These are phyloP conservation scores for Xylariaceae sp. DNA, from an alignment of 2,329 filamentous ascomycete genomes.

Conservation along the genomic window DNA sequence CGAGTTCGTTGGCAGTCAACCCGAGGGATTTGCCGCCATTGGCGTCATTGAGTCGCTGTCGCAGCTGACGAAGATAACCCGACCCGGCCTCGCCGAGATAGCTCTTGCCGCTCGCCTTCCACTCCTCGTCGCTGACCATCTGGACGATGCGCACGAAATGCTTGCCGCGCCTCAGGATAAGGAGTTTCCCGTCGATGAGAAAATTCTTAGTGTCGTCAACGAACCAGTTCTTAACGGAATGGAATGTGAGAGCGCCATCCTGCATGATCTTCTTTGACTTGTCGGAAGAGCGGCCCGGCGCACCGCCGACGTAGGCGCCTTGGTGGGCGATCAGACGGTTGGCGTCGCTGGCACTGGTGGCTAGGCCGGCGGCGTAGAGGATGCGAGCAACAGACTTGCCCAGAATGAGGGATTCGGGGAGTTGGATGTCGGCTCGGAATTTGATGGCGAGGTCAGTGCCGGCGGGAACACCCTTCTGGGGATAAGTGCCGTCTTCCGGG, in stretches of 20 bases:
- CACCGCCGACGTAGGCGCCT: conserved; percentile 59
- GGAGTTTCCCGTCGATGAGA: conserved; percentile 54
- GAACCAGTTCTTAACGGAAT: conserved; percentile 57
- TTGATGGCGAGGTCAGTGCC: conserved; percentile 43
- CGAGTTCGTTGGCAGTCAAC: conserved; percentile 3
- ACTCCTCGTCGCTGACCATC: conserved; percentile 54
- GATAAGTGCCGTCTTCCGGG: conserved; percentile 7
- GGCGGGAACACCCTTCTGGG: conserved; percentile 16
- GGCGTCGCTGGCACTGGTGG: conserved; percentile 52
- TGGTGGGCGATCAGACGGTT: conserved; percentile 52
- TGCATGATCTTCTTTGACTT: conserved; percentile 35
- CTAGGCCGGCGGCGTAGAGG: conserved; percentile 57
- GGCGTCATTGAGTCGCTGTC: conserved; percentile 23
- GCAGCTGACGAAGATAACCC: conserved; percentile 44
- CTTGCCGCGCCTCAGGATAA: conserved; percentile 61
- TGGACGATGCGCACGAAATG: conserved; percentile 60
- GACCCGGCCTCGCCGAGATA: conserved; percentile 53
- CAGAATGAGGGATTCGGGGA: conserved; percentile 55
- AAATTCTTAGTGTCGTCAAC: conserved; percentile 55
- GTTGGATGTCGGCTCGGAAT: conserved; percentile 49
- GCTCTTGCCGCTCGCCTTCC: conserved; percentile 42
- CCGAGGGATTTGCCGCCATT: conserved; percentile 7
- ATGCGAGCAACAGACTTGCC: conserved; percentile 55
- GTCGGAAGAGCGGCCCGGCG: conserved; percentile 35
- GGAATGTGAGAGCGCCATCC: conserved; percentile 55